Evolutionary conservation across 1,284 basidiomycete species (phyloP).

Genomic region (Calocybe gambosa): DNA sequence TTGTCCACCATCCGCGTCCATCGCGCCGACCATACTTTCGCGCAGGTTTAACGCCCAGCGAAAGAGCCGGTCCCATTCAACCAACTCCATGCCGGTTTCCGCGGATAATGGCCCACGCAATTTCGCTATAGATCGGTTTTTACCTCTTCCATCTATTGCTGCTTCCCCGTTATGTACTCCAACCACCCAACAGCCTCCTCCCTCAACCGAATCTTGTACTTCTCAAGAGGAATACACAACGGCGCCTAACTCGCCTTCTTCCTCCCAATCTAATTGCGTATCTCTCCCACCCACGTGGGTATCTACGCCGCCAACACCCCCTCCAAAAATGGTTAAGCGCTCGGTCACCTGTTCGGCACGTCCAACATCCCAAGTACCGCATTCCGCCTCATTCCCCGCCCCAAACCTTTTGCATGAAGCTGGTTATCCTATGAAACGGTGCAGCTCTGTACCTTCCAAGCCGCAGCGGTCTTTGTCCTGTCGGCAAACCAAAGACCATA

Average conservation of each 20-base stretch:
- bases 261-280: constrained; percentile 9
- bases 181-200: constrained; percentile 21
- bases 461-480: constrained; percentile 16
- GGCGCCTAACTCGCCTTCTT: constrained; percentile 20
- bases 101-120: constrained; percentile 20
- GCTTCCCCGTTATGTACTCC: constrained; percentile 55
- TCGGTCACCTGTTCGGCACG: constrained; percentile 29
- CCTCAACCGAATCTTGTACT: constrained; percentile 13
- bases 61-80: not conserved
- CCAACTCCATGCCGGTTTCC: constrained; percentile 5
- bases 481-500: not conserved
- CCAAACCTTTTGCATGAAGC: constrained; percentile 16
- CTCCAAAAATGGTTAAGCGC: constrained; percentile 34
- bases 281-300: constrained; percentile 42
- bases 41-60: constrained; percentile 10
- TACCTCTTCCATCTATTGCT: constrained; percentile 50
- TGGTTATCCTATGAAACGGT: constrained; percentile 22
- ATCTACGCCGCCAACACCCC: constrained; percentile 50
- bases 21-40: constrained; percentile 10
- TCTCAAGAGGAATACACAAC: constrained; percentile 15
- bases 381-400: constrained; percentile 37
- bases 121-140: constrained; percentile 33
- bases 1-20: constrained; percentile 1
- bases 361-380: constrained; percentile 25
- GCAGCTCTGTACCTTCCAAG: constrained; percentile 27